Conservation (phyloP, 2,329 filamentous ascomycete genomes). For the Lachnellula subtilissima region DNA sequence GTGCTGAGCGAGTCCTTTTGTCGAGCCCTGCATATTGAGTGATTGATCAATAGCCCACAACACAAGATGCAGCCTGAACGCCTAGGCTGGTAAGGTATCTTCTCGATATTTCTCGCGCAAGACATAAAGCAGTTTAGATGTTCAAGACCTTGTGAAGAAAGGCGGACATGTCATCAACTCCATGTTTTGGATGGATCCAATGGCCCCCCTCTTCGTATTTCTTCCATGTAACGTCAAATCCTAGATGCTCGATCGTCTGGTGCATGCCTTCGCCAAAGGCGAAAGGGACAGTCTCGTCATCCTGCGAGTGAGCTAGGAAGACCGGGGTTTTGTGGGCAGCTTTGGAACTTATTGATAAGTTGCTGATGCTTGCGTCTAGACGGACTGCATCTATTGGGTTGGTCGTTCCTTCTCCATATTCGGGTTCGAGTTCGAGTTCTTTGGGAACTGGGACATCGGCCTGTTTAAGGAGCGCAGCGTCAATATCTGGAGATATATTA, state of each 20-base stretch:
- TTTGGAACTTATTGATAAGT: background rate
- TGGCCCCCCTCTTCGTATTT: constrained; percentile 40
- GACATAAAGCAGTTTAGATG: too few species aligned
- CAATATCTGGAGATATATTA: background rate
- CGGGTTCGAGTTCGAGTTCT: too few species aligned
- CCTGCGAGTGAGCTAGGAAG: constrained; percentile 28
- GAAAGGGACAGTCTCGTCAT: background rate
- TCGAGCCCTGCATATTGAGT: too few species aligned
- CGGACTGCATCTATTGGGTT: background rate
- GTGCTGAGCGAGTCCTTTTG: too few species aligned
- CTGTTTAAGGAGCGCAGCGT: background rate
- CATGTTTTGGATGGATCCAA: constrained; percentile 39
- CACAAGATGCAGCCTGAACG: too few species aligned
- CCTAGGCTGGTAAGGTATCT: too few species aligned
- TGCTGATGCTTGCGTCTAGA: background rate
- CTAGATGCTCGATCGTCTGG: constrained; percentile 15
- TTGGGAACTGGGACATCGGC: background rate
- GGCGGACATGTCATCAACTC: constrained; percentile 34
- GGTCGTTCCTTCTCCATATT: background rate
- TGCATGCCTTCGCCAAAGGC: background rate
- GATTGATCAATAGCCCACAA: too few species aligned
- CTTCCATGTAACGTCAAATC: constrained; percentile 35
- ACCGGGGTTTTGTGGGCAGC: constrained; percentile 34
- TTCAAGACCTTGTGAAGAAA: background rate
- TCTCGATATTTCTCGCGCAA: too few species aligned